These are phyloP conservation scores for Brachypodium distachyon DNA, from an alignment of 202 grass and related monocot species.

Conservation along the genomic window DNA sequence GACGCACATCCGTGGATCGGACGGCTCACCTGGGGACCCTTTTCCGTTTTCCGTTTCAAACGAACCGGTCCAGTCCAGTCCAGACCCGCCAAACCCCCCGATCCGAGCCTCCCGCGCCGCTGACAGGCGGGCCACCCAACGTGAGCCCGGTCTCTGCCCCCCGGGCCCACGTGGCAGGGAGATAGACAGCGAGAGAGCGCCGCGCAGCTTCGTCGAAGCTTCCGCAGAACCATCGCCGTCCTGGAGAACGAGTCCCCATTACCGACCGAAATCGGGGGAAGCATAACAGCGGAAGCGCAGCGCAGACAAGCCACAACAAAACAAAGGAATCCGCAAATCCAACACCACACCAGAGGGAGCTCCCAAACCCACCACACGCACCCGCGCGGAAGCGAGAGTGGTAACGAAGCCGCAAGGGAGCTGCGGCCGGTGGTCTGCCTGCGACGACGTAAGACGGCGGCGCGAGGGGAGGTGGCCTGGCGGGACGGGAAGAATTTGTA, in stretches of 20 bases:
- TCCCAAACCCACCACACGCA: not conserved
- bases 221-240: constrained; percentile 7
- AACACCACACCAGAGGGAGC: too few relatives aligned
- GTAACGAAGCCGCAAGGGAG: not conserved
- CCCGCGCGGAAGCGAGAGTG: not conserved
- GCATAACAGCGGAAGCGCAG: too few relatives aligned
- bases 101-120: constrained; percentile 12
- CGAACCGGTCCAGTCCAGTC: not conserved
- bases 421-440: too few relatives aligned
- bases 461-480: too few relatives aligned
- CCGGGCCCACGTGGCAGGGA: constrained; percentile 25
- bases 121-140: constrained; percentile 20
- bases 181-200: not conserved
- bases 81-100: constrained; percentile 19
- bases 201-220: constrained; percentile 37
- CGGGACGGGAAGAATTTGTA: too few relatives aligned
- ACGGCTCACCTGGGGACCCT: not conserved
- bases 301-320: not conserved
- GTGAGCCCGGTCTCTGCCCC: not conserved
- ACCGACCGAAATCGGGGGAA: constrained; percentile 19
- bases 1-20: not conserved
- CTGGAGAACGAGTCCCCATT: constrained; percentile 18
- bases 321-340: too few relatives aligned
- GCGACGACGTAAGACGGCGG: too few relatives aligned
- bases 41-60: constrained; percentile 9